Evolutionary conservation across 495 filamentous ascomycete species (phyloP), one percentile per base, ranked within the genome.

Genomic region (Lophiotrema nucula): DNA sequence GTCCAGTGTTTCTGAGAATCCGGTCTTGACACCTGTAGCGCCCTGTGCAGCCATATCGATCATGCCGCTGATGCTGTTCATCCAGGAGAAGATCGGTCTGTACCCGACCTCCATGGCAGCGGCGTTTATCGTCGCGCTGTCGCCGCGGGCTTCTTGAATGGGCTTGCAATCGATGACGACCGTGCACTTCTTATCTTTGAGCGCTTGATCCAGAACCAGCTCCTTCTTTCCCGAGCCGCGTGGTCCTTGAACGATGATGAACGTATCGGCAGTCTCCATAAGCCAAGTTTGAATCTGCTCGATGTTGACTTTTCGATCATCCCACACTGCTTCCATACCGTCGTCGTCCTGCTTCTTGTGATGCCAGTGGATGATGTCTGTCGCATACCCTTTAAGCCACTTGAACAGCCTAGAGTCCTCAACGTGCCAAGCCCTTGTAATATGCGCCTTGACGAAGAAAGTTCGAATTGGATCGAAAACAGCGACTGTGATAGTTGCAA

Each of bases 111-210:
- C 82, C 4, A 74, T 70, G 1, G 95, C 95, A 1, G 90, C 87
- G 44, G 87, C 85, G 52, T 79, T 76, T 50, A 98, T 97, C 5
- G 89, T 95, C 2, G 84, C 83, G n/a, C 84, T 84, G 70, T 98
- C 93, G 0, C 93, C 93, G 24, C 88, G 83, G 1, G 93, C 91
- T 67, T 98, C 92, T 51, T 91, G 85, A 16, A 97, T 89, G 3
- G 89, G 86, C 69, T 96, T 96, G 75, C 92, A 97, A 71, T 98
- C 93, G 45, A 98, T 84, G n/a, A 95, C 73, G 0, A 98, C 73
- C 41, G 89, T 89, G 66, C 93, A 83, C 42, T 81, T 85, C 39
- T 88, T 82, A 18, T 83, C 81, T 62, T 88, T 82, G 16, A 98
- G 77, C 0, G 89, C 85, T 62, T 91, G 89, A 57, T 95, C 88